Conservation (phyloP, 2,329 filamentous ascomycete genomes). For the Aspergillus fischeri region DNA sequence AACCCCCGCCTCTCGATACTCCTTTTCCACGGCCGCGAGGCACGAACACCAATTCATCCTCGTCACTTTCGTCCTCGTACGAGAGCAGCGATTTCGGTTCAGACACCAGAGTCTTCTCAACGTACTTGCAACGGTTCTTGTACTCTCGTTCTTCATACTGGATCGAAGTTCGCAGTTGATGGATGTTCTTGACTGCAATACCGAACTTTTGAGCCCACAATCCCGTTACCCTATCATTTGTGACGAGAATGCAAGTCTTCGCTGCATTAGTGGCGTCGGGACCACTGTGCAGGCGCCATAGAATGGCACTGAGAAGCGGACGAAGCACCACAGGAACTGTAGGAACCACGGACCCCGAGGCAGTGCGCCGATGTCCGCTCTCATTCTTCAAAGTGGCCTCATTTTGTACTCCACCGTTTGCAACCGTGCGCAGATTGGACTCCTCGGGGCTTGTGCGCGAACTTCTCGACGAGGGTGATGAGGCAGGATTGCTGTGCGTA, state of each 20-base stretch:
- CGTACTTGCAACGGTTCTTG: constrained; percentile 43
- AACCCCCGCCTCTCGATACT: constrained; percentile 20
- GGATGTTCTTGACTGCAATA: constrained; percentile 45
- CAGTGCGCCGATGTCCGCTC: constrained; percentile 28
- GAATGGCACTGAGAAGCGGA: constrained; percentile 41
- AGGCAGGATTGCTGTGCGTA: constrained; percentile 40
- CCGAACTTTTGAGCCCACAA: constrained; percentile 46
- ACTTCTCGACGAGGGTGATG: constrained; percentile 42
- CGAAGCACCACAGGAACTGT: constrained; percentile 39
- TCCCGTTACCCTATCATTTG: constrained; percentile 42
- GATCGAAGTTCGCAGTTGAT: constrained; percentile 45
- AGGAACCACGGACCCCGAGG: constrained; percentile 32
- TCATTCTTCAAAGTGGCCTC: constrained; percentile 18
- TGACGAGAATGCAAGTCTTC: constrained; percentile 41
- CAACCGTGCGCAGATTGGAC: constrained; percentile 23
- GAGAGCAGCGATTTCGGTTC: constrained; percentile 44
- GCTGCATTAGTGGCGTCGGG: constrained; percentile 30
- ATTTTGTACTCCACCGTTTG: constrained; percentile 19
- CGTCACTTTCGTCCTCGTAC: constrained; percentile 47
- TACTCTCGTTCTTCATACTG: constrained; percentile 45
- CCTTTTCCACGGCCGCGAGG: constrained; percentile 39
- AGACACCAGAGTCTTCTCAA: constrained; percentile 39
- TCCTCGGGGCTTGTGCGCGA: constrained; percentile 45
- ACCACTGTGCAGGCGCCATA: constrained; percentile 42
- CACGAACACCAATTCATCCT: constrained; percentile 47